Conservation (phyloP, 2,329 filamentous ascomycete species). For the Neofusicoccum sp. region DNA sequence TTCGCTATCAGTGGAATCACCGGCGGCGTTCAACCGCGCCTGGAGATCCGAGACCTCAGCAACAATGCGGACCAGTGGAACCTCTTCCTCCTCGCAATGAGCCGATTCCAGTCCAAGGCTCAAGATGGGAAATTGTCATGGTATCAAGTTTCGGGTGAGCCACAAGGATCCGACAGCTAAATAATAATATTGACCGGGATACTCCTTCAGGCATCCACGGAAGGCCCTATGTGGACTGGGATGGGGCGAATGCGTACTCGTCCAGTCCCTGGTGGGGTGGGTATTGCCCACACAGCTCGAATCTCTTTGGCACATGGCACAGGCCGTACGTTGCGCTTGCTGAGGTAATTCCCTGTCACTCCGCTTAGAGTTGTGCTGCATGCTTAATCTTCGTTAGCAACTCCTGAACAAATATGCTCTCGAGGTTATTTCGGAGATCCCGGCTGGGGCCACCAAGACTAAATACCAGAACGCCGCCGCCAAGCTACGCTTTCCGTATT, state of each 20-base stretch:
- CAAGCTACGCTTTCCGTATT: conserved; percentile 42
- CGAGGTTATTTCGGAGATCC: conserved; percentile 36
- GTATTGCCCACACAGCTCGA: conserved; percentile 76
- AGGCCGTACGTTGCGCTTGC: conserved; percentile 70
- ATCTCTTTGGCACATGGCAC: conserved; percentile 83
- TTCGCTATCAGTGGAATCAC: conserved; percentile 26
- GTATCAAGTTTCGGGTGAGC: conserved; percentile 71
- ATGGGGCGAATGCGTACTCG: conserved; percentile 23
- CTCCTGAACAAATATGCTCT: conserved; percentile 36
- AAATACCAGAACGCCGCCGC: conserved; percentile 38
- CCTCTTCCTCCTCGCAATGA: conserved; percentile 71
- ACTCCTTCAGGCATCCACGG: conserved; percentile 33
- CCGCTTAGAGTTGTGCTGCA: too few species aligned
- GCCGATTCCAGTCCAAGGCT: conserved; percentile 64
- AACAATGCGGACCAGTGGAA: conserved; percentile 68
- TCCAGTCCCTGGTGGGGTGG: conserved; percentile 40
- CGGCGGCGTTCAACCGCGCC: conserved; percentile 44
- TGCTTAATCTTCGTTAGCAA: conserved; percentile 30
- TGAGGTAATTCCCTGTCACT: conserved; percentile 47
- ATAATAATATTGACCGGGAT: background rate
- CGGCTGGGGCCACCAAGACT: conserved; percentile 29
- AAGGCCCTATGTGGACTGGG: conserved; percentile 28
- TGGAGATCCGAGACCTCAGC: conserved; percentile 65
- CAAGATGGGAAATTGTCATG: conserved; percentile 67
- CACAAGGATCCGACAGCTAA: background rate